Conservation (phyloP, 345 rosid genomes). For the Arabidopsis arenosa region DNA sequence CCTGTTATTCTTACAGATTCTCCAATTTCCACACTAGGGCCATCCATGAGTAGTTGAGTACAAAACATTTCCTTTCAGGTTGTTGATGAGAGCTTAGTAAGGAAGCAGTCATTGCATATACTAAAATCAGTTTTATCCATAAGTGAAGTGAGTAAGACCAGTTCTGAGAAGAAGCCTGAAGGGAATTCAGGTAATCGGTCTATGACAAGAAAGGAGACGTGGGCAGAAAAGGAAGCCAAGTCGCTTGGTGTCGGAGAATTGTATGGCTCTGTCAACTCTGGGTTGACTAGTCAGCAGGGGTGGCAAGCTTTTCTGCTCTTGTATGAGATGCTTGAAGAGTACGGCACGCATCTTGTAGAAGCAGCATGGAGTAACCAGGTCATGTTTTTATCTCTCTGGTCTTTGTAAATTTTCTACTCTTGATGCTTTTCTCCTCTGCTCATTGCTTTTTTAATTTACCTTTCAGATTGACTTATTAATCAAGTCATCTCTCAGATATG, state of each 20-base stretch:
- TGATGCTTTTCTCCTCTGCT: slow-evolving; percentile 36
- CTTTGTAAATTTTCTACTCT: slow-evolving; percentile 13
- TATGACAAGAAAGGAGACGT: slow-evolving; percentile 74
- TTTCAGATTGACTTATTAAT: slow-evolving; percentile 76
- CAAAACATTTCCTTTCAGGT: slow-evolving; percentile 51
- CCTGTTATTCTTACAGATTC: slow-evolving; percentile 14
- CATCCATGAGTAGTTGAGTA: slow-evolving; percentile 5
- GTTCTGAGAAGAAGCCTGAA: slow-evolving; percentile 50
- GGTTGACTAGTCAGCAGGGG: slow-evolving; percentile 57
- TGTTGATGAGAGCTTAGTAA: slow-evolving; percentile 76
- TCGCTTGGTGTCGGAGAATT: slow-evolving; percentile 81
- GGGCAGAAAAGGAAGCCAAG: slow-evolving; percentile 92
- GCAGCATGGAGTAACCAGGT: slow-evolving; percentile 99
- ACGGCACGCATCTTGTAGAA: slow-evolving; percentile 93
- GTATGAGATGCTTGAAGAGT: slow-evolving; percentile 95
- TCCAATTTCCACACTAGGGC: slow-evolving; percentile 17
- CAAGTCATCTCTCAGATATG: slow-evolving; percentile 58
- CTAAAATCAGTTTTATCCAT: slow-evolving; percentile 59
- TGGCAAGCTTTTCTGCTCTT: slow-evolving; percentile 92
- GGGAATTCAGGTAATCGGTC: slow-evolving; percentile 53
- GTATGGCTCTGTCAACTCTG: slow-evolving; percentile 55
- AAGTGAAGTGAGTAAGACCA: slow-evolving; percentile 48
- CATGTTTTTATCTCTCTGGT: slow-evolving; percentile 18
- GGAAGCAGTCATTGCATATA: slow-evolving; percentile 92
- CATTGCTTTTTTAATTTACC: slow-evolving; percentile 36